A percentile compares a stretch with the other conserved stretches of the same genome.
These are phyloP conservation scores for Phylloporus rhodoxanthus DNA, from an alignment of 768 basidiomycete species.

Conservation along the genomic window DNA sequence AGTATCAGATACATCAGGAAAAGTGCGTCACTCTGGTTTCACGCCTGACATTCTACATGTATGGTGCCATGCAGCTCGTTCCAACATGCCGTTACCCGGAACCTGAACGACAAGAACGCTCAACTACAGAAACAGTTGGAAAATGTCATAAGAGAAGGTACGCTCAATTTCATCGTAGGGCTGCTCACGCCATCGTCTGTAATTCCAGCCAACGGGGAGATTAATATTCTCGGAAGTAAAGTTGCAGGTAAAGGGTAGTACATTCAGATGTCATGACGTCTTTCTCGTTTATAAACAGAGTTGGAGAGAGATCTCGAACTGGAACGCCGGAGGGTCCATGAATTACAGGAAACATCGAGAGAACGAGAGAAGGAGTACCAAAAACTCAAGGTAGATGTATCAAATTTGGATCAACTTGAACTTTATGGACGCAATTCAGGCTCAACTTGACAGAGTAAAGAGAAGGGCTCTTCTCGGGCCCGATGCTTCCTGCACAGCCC, in stretches of 20 bases:
- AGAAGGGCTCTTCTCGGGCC: constrained; percentile 69
- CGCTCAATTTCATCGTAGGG: background rate
- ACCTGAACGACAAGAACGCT: constrained; percentile 74
- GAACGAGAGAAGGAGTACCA: constrained; percentile 85
- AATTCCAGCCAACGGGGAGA: constrained; percentile 66
- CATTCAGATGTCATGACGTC: background rate
- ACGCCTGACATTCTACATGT: background rate
- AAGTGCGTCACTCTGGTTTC: constrained; percentile 38
- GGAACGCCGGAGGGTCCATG: constrained; percentile 68
- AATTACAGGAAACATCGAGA: constrained; percentile 65
- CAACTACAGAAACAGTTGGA: constrained; percentile 82
- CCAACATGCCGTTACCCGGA: constrained; percentile 78
- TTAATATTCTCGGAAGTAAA: constrained; percentile 65
- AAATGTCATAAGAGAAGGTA: constrained; percentile 81
- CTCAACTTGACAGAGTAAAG: constrained; percentile 77
- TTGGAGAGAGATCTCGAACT: constrained; percentile 75
- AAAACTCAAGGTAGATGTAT: constrained; percentile 60
- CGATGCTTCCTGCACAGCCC: constrained; percentile 11
- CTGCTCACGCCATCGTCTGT: background rate
- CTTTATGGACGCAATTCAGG: constrained; percentile 33
- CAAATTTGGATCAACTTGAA: background rate
- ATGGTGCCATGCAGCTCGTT: constrained; percentile 41
- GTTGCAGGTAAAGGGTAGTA: constrained; percentile 42
- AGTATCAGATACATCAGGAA: constrained; percentile 86
- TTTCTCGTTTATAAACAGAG: constrained; percentile 38